These are phyloP conservation scores for Russula foetens DNA, from an alignment of 768 basidiomycete genomes.

Conservation along the genomic window DNA sequence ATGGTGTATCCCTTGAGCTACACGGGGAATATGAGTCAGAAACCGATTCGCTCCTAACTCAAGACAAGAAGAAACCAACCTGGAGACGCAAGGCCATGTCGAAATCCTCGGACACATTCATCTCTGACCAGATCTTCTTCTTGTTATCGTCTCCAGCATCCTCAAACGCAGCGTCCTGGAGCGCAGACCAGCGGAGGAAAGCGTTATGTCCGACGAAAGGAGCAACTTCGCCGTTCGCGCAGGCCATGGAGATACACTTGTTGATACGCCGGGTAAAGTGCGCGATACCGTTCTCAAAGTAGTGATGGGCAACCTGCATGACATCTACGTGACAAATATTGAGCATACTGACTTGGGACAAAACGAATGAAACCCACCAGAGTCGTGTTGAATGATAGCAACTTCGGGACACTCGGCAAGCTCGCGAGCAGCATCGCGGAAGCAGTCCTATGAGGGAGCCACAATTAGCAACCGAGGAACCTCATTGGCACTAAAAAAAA, in stretches of 20 bases:
- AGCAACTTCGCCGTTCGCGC: conserved; percentile 74
- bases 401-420: conserved; percentile 74
- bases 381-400: conserved; percentile 87
- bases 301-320: conserved; percentile 85
- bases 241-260: conserved; percentile 69
- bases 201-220: conserved; percentile 87
- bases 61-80: conserved; percentile 9
- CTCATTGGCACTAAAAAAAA: neutral
- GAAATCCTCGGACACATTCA: conserved; percentile 77
- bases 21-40: neutral
- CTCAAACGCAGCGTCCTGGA: conserved; percentile 77
- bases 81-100: conserved; percentile 69
- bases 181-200: conserved; percentile 82
- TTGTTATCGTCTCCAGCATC: conserved; percentile 54
- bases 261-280: conserved; percentile 87
- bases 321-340: conserved; percentile 42
- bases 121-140: conserved; percentile 74
- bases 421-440: conserved; percentile 85
- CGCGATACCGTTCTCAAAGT: conserved; percentile 86
- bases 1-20: conserved; percentile 59
- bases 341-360: neutral
- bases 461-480: neutral
- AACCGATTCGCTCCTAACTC: no score
- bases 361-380: conserved; percentile 36
- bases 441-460: conserved; percentile 55